phyloP scores from a whole-genome alignment of 2,329 filamentous ascomycete species.

The Ilyonectria destructans region DNA sequence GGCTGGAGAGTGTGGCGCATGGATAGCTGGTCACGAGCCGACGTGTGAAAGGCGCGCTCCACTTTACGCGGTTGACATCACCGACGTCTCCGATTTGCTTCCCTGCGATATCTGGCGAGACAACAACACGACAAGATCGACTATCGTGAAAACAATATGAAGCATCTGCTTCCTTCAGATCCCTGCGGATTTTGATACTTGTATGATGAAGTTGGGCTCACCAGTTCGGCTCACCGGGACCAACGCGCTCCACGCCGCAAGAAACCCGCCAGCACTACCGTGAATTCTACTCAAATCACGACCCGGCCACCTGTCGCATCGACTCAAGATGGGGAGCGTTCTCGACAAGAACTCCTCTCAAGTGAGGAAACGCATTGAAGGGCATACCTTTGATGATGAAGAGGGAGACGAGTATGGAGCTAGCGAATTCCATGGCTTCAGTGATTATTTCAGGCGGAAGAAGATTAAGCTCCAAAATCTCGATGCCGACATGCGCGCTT shows the following conservation, averaged over 20 bases:
- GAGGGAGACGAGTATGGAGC: conserved; percentile 91
- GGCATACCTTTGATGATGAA: conserved; percentile 84
- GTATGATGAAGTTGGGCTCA: neutral
- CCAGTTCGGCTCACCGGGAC: neutral
- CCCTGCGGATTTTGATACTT: neutral
- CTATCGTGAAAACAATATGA: conserved; percentile 4
- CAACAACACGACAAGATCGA: neutral
- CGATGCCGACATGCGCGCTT: conserved; percentile 84
- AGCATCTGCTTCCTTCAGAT: too few species aligned
- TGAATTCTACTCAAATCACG: conserved; percentile 2
- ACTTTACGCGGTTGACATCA: conserved; percentile 56
- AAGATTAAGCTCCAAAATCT: conserved; percentile 98
- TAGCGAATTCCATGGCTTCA: conserved; percentile 90
- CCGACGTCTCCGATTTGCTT: conserved; percentile 13
- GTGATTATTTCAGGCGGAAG: conserved; percentile 94
- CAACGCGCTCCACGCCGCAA: neutral
- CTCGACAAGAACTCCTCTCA: conserved; percentile 76
- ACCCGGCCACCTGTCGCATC: conserved; percentile 3
- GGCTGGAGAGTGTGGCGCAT: conserved; percentile 45
- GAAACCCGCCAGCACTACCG: neutral
- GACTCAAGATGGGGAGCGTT: conserved; percentile 69
- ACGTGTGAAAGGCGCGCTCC: conserved; percentile 57
- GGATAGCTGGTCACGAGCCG: conserved; percentile 54
- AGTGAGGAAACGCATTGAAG: conserved; percentile 74
- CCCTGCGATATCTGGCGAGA: neutral